These are phyloP conservation scores for Amauroascus niger DNA, from an alignment of 2,329 filamentous ascomycete genomes.

Conservation along the genomic window DNA sequence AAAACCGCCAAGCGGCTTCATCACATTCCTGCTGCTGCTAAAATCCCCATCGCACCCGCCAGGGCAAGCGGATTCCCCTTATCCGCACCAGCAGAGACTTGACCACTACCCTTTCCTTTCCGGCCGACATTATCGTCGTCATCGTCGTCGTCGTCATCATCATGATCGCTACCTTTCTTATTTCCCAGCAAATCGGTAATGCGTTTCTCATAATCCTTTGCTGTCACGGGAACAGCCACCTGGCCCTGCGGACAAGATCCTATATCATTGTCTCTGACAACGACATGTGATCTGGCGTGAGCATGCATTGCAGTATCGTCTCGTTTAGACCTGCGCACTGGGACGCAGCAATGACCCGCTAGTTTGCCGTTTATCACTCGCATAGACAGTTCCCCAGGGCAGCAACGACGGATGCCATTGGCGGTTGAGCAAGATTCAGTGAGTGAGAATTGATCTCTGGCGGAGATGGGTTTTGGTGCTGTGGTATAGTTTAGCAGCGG, in stretches of 20 bases:
- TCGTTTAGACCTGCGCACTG: background rate
- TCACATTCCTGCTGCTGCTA: background rate
- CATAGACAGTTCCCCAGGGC: slow-evolving; percentile 7
- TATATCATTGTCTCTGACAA: background rate
- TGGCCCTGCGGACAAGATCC: slow-evolving; percentile 3
- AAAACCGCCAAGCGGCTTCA: background rate
- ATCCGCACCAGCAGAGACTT: background rate
- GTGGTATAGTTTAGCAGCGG: background rate
- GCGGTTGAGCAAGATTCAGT: background rate
- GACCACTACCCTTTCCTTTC: background rate
- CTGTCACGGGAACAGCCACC: slow-evolving; percentile 7
- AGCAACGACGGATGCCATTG: slow-evolving; percentile 9
- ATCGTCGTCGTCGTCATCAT: background rate
- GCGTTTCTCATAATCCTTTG: slow-evolving; percentile 5
- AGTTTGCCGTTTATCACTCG: slow-evolving; percentile 5
- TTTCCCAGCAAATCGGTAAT: slow-evolving; percentile 1
- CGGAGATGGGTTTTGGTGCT: background rate
- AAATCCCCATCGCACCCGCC: slow-evolving; percentile 6
- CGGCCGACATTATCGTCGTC: background rate
- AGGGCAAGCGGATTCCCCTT: background rate
- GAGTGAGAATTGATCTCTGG: background rate
- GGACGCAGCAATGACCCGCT: slow-evolving; percentile 10
- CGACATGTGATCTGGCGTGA: background rate
- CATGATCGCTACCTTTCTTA: background rate
- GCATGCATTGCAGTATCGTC: background rate